phyloP scores from a whole-genome alignment of 2,329 filamentous ascomycete genomes.

The Clonostachys chloroleuca region DNA sequence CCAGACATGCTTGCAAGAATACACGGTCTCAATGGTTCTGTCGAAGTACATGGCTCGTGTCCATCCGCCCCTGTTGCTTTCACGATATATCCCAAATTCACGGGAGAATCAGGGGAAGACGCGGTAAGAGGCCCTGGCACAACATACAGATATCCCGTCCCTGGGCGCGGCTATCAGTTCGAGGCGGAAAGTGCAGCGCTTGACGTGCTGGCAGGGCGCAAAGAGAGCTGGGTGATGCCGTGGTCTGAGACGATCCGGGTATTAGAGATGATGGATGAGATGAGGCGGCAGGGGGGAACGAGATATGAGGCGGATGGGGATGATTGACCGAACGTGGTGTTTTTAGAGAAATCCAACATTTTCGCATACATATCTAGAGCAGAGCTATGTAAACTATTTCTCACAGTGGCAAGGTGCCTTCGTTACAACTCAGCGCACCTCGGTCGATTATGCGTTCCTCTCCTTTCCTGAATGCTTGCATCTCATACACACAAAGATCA shows the following conservation, averaged over 20 bases:
- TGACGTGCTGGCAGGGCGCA: conserved; percentile 28
- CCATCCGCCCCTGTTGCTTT: conserved; percentile 26
- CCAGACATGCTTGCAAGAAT: conserved; percentile 27
- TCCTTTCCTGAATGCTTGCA: no score
- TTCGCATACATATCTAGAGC: no score
- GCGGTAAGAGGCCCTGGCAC: conserved; percentile 9
- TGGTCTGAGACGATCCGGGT: conserved; percentile 39
- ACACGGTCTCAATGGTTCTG: conserved; percentile 29
- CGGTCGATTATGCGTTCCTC: no score
- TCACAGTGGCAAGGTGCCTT: no score
- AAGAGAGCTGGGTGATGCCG: conserved; percentile 34
- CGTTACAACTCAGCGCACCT: no score
- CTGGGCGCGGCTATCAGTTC: conserved; percentile 31
- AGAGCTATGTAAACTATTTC: no score
- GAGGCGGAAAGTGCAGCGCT: conserved; percentile 38
- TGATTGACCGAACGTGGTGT: no score
- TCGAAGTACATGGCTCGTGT: conserved; percentile 26
- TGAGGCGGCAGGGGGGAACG: conserved; percentile 25
- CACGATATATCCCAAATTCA: conserved; percentile 13
- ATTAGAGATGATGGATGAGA: conserved; percentile 41
- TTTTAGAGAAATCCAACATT: no score
- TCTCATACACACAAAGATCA: no score
- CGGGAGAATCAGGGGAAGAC: conserved; percentile 12
- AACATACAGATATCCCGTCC: conserved; percentile 26
- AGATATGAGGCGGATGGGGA: conserved; percentile 18